phyloP scores from a whole-genome alignment of 2,329 filamentous ascomycete species.

The Aureobasidium sp. region DNA sequence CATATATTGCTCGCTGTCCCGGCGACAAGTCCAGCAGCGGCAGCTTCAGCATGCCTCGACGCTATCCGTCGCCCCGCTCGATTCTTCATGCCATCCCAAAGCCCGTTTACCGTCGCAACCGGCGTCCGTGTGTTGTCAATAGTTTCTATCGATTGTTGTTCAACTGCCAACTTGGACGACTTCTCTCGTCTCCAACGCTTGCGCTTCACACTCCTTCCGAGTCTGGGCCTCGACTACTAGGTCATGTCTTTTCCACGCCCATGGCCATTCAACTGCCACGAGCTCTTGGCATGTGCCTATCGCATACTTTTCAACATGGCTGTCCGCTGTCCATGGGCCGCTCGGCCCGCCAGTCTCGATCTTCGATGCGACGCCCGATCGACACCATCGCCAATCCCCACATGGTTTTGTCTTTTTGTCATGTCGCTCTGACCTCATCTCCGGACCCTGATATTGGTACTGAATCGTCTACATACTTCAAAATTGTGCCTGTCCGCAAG shows the following conservation, averaged over 20 bases:
- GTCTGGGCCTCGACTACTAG: not conserved
- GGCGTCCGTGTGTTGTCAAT: constrained; percentile 11
- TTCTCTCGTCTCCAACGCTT: not conserved
- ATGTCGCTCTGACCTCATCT: not conserved
- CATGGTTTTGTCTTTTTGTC: not conserved
- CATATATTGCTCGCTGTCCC: not conserved
- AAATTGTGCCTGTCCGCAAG: not conserved
- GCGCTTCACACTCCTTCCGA: not conserved
- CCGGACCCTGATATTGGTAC: not conserved
- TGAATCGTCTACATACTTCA: not conserved
- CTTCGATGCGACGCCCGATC: not conserved
- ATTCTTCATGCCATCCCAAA: not conserved
- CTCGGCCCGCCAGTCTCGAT: constrained; percentile 8
- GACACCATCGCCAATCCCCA: not conserved
- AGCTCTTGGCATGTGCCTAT: not conserved
- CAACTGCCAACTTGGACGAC: not conserved
- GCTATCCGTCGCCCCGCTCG: not conserved
- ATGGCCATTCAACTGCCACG: not conserved
- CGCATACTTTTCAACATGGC: not conserved
- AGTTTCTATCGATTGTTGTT: constrained; percentile 8
- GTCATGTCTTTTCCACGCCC: not conserved
- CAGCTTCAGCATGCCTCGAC: constrained; percentile 2
- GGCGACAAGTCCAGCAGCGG: not conserved
- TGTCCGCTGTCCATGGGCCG: not conserved
- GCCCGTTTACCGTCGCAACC: constrained; percentile 3